phyloP scores from a whole-genome alignment of 2,329 filamentous ascomycete species.

The Xylariaceae sp. region DNA sequence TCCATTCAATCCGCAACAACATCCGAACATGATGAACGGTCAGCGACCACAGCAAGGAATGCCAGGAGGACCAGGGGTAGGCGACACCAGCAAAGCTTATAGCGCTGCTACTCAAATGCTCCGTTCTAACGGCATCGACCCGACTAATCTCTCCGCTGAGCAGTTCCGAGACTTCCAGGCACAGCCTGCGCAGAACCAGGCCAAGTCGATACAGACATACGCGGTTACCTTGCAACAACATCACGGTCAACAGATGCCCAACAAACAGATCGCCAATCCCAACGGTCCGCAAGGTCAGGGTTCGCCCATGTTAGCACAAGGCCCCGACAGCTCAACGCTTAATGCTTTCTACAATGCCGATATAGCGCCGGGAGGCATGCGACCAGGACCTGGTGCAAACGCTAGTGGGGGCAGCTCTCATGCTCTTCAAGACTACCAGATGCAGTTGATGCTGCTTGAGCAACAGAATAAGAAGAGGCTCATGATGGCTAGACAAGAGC shows the following conservation, averaged over 20 bases:
- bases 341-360: conserved; percentile 62
- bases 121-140: conserved; percentile 69
- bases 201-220: conserved; percentile 85
- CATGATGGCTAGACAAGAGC: conserved; percentile 77
- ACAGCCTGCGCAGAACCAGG: conserved; percentile 59
- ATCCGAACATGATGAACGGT: conserved; percentile 65
- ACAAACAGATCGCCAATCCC: conserved; percentile 72
- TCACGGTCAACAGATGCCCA: conserved; percentile 75
- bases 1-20: conserved; percentile 68
- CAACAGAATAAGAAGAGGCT: conserved; percentile 85
- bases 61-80: conserved; percentile 62
- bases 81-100: conserved; percentile 42
- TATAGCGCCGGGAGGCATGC: conserved; percentile 58
- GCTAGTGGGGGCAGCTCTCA: conserved; percentile 64
- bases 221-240: conserved; percentile 79
- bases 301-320: conserved; percentile 76
- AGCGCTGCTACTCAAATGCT: conserved; percentile 56
- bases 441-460: conserved; percentile 83
- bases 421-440: conserved; percentile 81
- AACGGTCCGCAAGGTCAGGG: conserved; percentile 69
- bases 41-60: conserved; percentile 65
- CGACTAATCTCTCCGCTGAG: conserved; percentile 65
- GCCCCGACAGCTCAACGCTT: conserved; percentile 60
- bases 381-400: conserved; percentile 44
- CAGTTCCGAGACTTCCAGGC: conserved; percentile 66